Evolutionary conservation across 768 basidiomycete genomes (phyloP).

Genomic region (Auricularia sp.): DNA sequence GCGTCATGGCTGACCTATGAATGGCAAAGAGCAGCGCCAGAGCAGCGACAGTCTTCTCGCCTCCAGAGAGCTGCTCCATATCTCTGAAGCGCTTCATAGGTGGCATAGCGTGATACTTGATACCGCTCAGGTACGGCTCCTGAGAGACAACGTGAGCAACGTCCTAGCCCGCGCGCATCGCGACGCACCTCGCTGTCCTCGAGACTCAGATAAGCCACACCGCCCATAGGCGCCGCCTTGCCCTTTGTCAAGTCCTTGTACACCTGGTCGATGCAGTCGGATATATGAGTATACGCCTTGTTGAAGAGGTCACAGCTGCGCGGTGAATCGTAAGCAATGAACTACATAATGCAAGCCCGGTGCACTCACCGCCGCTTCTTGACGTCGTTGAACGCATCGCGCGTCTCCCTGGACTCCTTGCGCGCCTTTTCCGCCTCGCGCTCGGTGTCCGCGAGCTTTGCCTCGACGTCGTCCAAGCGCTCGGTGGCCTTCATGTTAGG

Average conservation of each 20-base stretch:
- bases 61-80: slow-evolving; percentile 97
- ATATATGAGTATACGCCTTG: slow-evolving; percentile 92
- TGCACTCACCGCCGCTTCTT: slow-evolving; percentile 60
- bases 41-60: slow-evolving; percentile 97
- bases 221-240: slow-evolving; percentile 86
- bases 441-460: slow-evolving; percentile 79
- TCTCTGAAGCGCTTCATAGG: slow-evolving; percentile 99
- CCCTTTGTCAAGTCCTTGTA: slow-evolving; percentile 98
- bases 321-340: not conserved
- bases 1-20: slow-evolving; percentile 54
- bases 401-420: slow-evolving; percentile 80
- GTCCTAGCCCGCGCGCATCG: slow-evolving; percentile 10
- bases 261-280: slow-evolving; percentile 86
- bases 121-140: slow-evolving; percentile 80
- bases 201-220: slow-evolving; percentile 90
- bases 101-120: slow-evolving; percentile 99
- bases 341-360: not conserved
- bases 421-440: slow-evolving; percentile 86
- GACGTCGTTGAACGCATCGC: slow-evolving; percentile 83
- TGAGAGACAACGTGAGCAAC: slow-evolving; percentile 17
- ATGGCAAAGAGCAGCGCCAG: slow-evolving; percentile 94
- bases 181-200: slow-evolving; percentile 83
- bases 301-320: slow-evolving; percentile 76
- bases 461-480: slow-evolving; percentile 74
- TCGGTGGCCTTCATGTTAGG: slow-evolving; percentile 97